A percentile compares a stretch with the other conserved stretches of the same genome.
phyloP scores from a whole-genome alignment of 108 stramenopile species.

The Skeletonema marinoi region DNA sequence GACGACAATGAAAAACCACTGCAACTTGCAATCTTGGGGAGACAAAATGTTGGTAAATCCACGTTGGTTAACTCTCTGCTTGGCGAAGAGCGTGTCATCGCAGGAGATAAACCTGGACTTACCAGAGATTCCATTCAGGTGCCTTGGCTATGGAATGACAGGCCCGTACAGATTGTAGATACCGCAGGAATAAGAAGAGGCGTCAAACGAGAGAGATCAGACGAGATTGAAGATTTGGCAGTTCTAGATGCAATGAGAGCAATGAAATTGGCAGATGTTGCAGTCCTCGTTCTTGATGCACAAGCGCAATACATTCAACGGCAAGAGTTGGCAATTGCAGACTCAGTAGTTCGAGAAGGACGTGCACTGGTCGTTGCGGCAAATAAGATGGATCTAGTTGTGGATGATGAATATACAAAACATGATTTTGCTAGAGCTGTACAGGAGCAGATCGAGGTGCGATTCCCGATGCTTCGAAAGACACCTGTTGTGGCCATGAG shows the following conservation, averaged over 20 bases:
- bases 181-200: conserved; percentile 87
- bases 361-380: conserved; percentile 86
- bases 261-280: conserved; percentile 91
- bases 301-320: conserved; percentile 72
- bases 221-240: conserved; percentile 84
- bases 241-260: conserved; percentile 87
- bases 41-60: conserved; percentile 90
- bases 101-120: conserved; percentile 82
- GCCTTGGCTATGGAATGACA: conserved; percentile 71
- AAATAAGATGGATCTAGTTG: conserved; percentile 90
- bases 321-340: conserved; percentile 89
- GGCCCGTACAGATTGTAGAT: conserved; percentile 79
- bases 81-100: conserved; percentile 77
- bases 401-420: conserved; percentile 64
- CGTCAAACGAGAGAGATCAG: conserved; percentile 56
- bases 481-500: conserved; percentile 86
- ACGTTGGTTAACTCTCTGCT: conserved; percentile 86
- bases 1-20: conserved; percentile 56
- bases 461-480: conserved; percentile 82
- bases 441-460: conserved; percentile 71
- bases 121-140: conserved; percentile 92
- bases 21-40: conserved; percentile 87
- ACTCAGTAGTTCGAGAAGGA: conserved; percentile 88
- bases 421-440: conserved; percentile 76
- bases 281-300: conserved; percentile 88